phyloP scores from a whole-genome alignment of 1,139 yeast species.

The Magnusiomyces sp. region DNA sequence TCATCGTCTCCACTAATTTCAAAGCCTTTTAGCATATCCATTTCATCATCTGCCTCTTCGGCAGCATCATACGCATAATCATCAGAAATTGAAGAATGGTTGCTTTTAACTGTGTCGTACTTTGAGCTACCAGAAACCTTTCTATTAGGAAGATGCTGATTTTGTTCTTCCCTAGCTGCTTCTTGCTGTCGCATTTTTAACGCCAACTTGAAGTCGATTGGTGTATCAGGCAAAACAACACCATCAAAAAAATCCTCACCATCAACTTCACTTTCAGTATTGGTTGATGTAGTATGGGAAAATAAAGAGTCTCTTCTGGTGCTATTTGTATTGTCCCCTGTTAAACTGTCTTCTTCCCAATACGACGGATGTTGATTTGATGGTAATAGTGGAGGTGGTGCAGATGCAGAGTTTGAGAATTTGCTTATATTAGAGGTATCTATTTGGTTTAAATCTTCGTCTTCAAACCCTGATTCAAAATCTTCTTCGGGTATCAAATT shows the following conservation, averaged over 20 bases:
- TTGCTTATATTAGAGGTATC: background rate
- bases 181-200: slow-evolving; percentile 7
- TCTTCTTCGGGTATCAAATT: slow-evolving; percentile 8
- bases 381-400: background rate
- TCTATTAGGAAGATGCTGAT: background rate
- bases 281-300: slow-evolving; percentile 10
- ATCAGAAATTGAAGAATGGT: slow-evolving; percentile 5
- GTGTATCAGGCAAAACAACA: slow-evolving; percentile 9
- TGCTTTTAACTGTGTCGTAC: slow-evolving; percentile 9
- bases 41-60: slow-evolving; percentile 18
- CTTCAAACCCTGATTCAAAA: slow-evolving; percentile 6
- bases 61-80: background rate
- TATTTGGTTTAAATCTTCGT: background rate
- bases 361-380: background rate
- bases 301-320: slow-evolving; percentile 8
- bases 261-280: slow-evolving; percentile 13
- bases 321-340: background rate
- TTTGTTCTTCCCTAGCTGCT: slow-evolving; percentile 5
- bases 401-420: background rate
- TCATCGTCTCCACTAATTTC: slow-evolving; percentile 16
- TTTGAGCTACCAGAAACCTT: background rate
- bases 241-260: slow-evolving; percentile 15
- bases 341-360: slow-evolving; percentile 2
- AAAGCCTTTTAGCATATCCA: slow-evolving; percentile 22
- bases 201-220: slow-evolving; percentile 7